Percentiles rank a stretch among this genome's conserved stretches.
phyloP scores from a whole-genome alignment of 1,139 yeast species.

The Sugiyamaella japonica region DNA sequence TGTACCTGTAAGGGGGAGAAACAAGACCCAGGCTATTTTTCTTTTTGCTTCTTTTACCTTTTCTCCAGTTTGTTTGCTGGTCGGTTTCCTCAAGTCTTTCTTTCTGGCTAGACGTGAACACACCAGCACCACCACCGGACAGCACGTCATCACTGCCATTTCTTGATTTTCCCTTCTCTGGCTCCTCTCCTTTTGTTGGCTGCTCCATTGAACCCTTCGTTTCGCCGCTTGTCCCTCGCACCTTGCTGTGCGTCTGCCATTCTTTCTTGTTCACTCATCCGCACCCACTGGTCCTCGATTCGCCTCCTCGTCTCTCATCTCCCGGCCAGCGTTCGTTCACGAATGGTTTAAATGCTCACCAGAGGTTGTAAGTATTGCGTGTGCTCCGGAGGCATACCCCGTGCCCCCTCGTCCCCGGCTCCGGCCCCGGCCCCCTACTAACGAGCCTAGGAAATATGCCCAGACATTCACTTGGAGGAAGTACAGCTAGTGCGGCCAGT shows the following conservation, averaged over 20 bases:
- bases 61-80: neutral
- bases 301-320: neutral
- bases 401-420: too few species aligned
- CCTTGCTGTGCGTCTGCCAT: neutral
- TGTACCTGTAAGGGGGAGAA: neutral
- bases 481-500: constrained; percentile 20
- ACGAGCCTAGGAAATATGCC: constrained; percentile 15
- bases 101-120: neutral
- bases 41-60: neutral
- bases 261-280: neutral
- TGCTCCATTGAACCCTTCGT: neutral
- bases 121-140: neutral
- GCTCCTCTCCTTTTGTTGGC: neutral
- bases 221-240: too few species aligned
- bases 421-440: neutral
- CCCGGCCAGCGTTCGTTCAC: constrained; percentile 2
- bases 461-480: constrained; percentile 19
- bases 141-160: neutral
- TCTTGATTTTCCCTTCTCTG: neutral
- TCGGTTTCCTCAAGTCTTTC: neutral
- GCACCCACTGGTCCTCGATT: too few species aligned
- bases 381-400: too few species aligned
- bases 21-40: neutral
- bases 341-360: constrained; percentile 11
- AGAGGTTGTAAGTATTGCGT: constrained; percentile 10